These are phyloP conservation scores for Magnolia sinica DNA, from an alignment of 164 flowering plant genomes.

Conservation along the genomic window DNA sequence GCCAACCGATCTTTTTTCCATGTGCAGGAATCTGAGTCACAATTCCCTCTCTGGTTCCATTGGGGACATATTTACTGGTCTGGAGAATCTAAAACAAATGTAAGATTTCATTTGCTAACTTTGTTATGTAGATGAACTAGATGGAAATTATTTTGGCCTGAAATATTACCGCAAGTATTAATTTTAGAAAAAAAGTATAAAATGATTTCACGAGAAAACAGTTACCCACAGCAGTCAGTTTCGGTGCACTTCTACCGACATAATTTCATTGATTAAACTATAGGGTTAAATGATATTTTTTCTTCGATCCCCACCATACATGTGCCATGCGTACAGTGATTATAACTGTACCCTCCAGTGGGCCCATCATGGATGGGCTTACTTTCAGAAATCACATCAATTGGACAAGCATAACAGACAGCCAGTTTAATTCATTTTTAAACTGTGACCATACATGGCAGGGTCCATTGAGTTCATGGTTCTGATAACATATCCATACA, in stretches of 20 bases:
- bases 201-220: background rate
- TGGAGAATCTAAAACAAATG: slow-evolving; percentile 55
- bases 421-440: background rate
- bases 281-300: background rate
- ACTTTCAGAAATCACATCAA: background rate
- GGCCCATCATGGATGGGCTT: background rate
- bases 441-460: background rate
- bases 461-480: background rate
- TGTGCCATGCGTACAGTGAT: too few relatives aligned
- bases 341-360: too few relatives aligned
- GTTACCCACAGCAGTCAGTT: background rate
- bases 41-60: slow-evolving; percentile 66
- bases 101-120: slow-evolving; percentile 23
- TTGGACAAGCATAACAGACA: background rate
- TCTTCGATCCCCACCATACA: too few relatives aligned
- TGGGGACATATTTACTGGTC: slow-evolving; percentile 63
- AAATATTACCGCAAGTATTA: too few relatives aligned
- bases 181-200: too few relatives aligned
- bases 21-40: slow-evolving; percentile 76
- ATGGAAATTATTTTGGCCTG: background rate
- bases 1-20: background rate
- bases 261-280: background rate
- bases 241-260: background rate
- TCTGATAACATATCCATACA: background rate
- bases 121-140: background rate